Conservation (phyloP, 371 early-diverging fungal species). For the Polyrhizophydium stewartii region DNA sequence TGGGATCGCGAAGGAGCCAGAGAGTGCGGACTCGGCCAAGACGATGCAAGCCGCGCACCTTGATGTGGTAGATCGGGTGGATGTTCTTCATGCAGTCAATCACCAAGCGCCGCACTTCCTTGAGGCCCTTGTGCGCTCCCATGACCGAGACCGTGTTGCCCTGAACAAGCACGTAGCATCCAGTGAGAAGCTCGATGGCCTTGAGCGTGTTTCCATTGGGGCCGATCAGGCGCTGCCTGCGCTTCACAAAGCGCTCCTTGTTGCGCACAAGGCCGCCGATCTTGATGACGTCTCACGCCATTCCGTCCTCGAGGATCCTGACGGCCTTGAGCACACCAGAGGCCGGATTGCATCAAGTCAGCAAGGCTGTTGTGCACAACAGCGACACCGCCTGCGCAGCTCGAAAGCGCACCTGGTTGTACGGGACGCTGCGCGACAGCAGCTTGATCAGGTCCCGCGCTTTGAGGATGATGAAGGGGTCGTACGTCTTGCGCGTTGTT, state of each 20-base stretch:
- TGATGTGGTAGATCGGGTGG: constrained; percentile 99
- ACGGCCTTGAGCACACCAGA: constrained; percentile 51
- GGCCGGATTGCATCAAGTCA: too few species aligned
- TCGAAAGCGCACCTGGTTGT: constrained; percentile 65
- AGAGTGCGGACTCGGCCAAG: too few species aligned
- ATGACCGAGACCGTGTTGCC: constrained; percentile 97
- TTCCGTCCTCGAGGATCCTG: constrained; percentile 91
- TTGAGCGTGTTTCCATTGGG: constrained; percentile 97
- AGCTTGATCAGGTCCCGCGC: constrained; percentile 96
- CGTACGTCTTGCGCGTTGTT: constrained; percentile 96
- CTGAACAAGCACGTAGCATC: constrained; percentile 95
- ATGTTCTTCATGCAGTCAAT: constrained; percentile 98
- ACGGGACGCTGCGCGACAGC: constrained; percentile 92
- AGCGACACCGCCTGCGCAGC: too few species aligned
- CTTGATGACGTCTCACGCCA: constrained; percentile 96
- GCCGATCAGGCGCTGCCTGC: constrained; percentile 96
- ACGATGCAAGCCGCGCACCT: constrained; percentile 40
- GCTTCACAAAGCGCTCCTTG: constrained; percentile 97
- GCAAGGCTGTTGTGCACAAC: too few species aligned
- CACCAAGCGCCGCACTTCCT: constrained; percentile 87
- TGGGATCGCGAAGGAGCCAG: too few species aligned
- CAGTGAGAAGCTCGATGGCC: constrained; percentile 96
- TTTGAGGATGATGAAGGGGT: constrained; percentile 96
- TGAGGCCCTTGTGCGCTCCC: constrained; percentile 90
- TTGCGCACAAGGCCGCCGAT: constrained; percentile 92